A percentile compares a stretch with the other conserved stretches of the same genome.
phyloP scores from a whole-genome alignment of 371 early-diverging fungal species.

The Lichtheimia ornata region DNA sequence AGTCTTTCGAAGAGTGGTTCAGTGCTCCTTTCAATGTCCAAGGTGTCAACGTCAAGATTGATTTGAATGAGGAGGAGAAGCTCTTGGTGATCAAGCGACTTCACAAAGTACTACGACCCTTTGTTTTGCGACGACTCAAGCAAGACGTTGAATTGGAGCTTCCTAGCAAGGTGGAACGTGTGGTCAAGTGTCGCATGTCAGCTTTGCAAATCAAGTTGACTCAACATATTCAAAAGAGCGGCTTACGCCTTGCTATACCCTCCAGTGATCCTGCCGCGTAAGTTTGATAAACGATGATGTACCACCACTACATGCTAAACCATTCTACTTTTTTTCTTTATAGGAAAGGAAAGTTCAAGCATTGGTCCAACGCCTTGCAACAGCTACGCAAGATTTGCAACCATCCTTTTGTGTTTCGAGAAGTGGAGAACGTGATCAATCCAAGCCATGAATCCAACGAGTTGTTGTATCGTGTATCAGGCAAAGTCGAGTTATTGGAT shows the following conservation, averaged over 20 bases:
- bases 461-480: constrained; percentile 81
- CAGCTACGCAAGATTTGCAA: constrained; percentile 99
- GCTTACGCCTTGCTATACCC: constrained; percentile 56
- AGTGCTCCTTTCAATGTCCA: constrained; percentile 90
- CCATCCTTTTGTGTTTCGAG: constrained; percentile 98
- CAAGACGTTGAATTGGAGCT: constrained; percentile 99
- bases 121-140: constrained; percentile 97
- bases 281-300: constrained; percentile 8
- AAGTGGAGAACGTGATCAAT: constrained; percentile 86
- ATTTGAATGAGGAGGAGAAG: constrained; percentile 96
- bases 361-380: constrained; percentile 97
- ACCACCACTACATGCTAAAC: not conserved
- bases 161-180: constrained; percentile 98
- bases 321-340: too few relatives aligned
- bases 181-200: constrained; percentile 94
- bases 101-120: constrained; percentile 96
- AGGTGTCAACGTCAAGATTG: constrained; percentile 85
- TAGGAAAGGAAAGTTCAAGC: constrained; percentile 66
- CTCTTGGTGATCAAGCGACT: constrained; percentile 96
- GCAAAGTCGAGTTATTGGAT: constrained; percentile 99
- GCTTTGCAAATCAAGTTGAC: constrained; percentile 81
- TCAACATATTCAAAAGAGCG: constrained; percentile 74
- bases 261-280: constrained; percentile 59
- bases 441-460: constrained; percentile 59
- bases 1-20: constrained; percentile 99